A percentile compares a stretch with the other conserved stretches of the same genome.
These are phyloP conservation scores for Ramalina peruviana DNA, from an alignment of 495 filamentous ascomycete species.

Conservation along the genomic window DNA sequence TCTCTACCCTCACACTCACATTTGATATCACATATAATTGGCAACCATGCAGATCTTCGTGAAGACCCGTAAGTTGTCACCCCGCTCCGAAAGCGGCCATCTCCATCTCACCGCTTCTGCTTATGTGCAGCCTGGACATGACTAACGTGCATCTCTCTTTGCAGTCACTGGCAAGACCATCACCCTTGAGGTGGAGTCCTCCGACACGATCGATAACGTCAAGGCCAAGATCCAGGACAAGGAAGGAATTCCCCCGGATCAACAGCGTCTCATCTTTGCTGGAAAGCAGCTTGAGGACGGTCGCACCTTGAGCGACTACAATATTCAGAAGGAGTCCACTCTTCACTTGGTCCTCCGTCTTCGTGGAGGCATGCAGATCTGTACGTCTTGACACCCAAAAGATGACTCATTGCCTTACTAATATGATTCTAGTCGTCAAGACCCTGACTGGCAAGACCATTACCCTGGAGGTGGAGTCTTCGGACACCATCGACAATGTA, in stretches of 20 bases:
- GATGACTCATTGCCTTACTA: conserved; percentile 7
- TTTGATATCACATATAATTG: conserved; percentile 6
- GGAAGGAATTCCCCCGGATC: conserved; percentile 96
- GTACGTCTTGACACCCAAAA: conserved; percentile 34
- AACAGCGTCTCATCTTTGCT: conserved; percentile 97
- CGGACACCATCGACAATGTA: conserved; percentile 93
- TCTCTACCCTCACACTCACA: not conserved
- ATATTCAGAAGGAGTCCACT: conserved; percentile 96
- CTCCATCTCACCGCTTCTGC: conserved; percentile 1
- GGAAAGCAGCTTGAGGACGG: conserved; percentile 98
- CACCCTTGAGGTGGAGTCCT: conserved; percentile 96
- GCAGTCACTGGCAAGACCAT: conserved; percentile 95
- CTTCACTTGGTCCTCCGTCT: conserved; percentile 94
- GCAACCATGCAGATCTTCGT: conserved; percentile 91
- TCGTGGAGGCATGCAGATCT: conserved; percentile 98
- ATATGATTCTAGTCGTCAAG: conserved; percentile 49
- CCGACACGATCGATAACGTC: conserved; percentile 97
- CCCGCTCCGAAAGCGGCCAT: conserved; percentile 12
- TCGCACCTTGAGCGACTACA: conserved; percentile 92
- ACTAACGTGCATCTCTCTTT: conserved; percentile 16
- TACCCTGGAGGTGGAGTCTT: conserved; percentile 93
- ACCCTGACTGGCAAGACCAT: conserved; percentile 95
- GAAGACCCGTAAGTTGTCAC: conserved; percentile 67
- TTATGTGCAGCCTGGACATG: not conserved
- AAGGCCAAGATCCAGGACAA: conserved; percentile 99